phyloP scores from a whole-genome alignment of 2,329 filamentous ascomycete genomes.

The Epichloe gansuensis region DNA sequence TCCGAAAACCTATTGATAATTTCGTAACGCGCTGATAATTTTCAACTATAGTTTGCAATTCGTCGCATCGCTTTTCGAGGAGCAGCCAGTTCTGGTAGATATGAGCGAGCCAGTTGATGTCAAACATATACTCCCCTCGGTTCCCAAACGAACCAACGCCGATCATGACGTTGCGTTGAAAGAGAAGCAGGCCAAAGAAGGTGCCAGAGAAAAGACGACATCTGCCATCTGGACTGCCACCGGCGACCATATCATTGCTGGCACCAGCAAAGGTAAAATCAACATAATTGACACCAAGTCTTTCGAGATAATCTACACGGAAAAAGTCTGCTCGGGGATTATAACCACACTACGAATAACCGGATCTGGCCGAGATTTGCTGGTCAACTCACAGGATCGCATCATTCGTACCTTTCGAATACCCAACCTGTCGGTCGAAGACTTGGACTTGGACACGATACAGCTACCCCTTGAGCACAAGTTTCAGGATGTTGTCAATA shows the following conservation, averaged over 20 bases:
- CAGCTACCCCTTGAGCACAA: slow-evolving; percentile 91
- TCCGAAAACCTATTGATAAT: not conserved
- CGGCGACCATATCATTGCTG: slow-evolving; percentile 81
- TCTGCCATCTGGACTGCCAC: slow-evolving; percentile 78
- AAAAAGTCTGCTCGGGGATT: slow-evolving; percentile 74
- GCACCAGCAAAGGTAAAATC: slow-evolving; percentile 89
- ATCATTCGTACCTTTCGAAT: slow-evolving; percentile 89
- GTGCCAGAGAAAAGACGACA: slow-evolving; percentile 90
- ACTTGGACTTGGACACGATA: slow-evolving; percentile 73
- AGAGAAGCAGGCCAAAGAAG: slow-evolving; percentile 81
- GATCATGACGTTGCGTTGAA: slow-evolving; percentile 57
- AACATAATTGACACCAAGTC: slow-evolving; percentile 85
- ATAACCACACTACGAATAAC: slow-evolving; percentile 82
- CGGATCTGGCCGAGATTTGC: slow-evolving; percentile 67
- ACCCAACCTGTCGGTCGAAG: slow-evolving; percentile 57
- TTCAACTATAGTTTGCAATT: slow-evolving; percentile 55
- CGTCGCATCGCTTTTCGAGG: slow-evolving; percentile 86
- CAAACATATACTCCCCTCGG: slow-evolving; percentile 69
- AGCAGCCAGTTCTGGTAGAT: slow-evolving; percentile 81
- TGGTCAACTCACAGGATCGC: slow-evolving; percentile 88
- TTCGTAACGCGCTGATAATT: slow-evolving; percentile 15
- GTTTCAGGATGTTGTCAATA: slow-evolving; percentile 95
- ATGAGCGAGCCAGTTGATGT: slow-evolving; percentile 55
- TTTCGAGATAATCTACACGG: slow-evolving; percentile 76
- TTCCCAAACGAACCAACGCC: slow-evolving; percentile 60